phyloP scores from a whole-genome alignment of 192 early-diverging fungal species.

The Spinellus fusiger region DNA sequence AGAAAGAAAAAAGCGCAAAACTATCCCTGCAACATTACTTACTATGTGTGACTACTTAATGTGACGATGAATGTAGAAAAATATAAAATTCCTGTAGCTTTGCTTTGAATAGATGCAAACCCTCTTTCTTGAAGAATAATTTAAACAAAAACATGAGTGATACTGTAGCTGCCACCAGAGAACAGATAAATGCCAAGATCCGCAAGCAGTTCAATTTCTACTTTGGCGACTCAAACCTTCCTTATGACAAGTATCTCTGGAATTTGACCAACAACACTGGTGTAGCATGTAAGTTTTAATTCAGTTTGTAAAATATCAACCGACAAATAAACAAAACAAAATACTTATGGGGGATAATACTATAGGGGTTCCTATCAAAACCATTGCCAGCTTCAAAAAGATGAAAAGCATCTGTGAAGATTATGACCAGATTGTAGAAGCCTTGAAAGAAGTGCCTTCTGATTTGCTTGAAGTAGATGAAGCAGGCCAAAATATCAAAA shows the following conservation, averaged over 20 bases:
- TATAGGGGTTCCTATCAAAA: slow-evolving; percentile 42
- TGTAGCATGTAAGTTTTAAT: slow-evolving; percentile 43
- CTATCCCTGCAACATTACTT: too few relatives aligned
- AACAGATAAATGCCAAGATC: slow-evolving; percentile 36
- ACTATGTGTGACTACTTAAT: too few relatives aligned
- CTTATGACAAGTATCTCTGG: slow-evolving; percentile 48
- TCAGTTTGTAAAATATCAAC: background rate
- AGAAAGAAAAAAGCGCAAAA: too few relatives aligned
- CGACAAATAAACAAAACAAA: background rate
- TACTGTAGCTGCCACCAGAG: too few relatives aligned
- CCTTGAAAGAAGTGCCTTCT: slow-evolving; percentile 41
- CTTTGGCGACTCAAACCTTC: slow-evolving; percentile 55
- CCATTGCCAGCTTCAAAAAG: slow-evolving; percentile 50
- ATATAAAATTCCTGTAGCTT: too few relatives aligned
- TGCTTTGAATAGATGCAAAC: too few relatives aligned
- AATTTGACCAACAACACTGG: slow-evolving; percentile 31
- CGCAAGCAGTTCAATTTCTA: slow-evolving; percentile 61
- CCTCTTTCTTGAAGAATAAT: too few relatives aligned
- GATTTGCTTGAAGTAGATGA: slow-evolving; percentile 50
- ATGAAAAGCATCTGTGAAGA: slow-evolving; percentile 44
- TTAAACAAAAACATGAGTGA: too few relatives aligned
- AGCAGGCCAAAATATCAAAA: slow-evolving; percentile 39
- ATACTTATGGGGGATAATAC: background rate
- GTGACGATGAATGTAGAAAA: too few relatives aligned
- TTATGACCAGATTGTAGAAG: slow-evolving; percentile 39